phyloP scores from a whole-genome alignment of 164 flowering plant genomes.

The Magnolia kwangsiensis region DNA sequence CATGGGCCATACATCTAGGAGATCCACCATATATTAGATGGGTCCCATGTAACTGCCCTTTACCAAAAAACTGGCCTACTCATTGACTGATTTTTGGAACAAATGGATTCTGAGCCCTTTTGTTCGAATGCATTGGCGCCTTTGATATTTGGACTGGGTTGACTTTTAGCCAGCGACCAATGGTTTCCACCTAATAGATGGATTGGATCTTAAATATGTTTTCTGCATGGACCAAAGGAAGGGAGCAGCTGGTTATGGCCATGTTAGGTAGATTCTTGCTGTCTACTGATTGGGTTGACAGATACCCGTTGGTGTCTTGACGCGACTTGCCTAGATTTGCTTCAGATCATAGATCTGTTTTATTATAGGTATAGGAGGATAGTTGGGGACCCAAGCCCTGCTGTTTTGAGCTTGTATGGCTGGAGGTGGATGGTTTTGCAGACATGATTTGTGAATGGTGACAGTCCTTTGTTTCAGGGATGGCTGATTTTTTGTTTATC shows the following conservation, averaged over 20 bases:
- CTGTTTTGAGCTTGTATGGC: too few relatives aligned
- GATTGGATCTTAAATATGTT: neutral
- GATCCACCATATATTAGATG: too few relatives aligned
- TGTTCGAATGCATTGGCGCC: neutral
- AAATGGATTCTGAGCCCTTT: neutral
- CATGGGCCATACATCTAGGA: too few relatives aligned
- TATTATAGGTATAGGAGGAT: neutral
- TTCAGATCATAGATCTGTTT: neutral
- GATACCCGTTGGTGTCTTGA: neutral
- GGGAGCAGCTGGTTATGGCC: neutral
- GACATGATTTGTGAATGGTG: too few relatives aligned
- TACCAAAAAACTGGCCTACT: too few relatives aligned
- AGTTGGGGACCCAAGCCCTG: too few relatives aligned
- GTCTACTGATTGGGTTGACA: neutral
- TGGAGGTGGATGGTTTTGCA: too few relatives aligned
- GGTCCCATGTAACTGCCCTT: too few relatives aligned
- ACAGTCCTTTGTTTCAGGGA: too few relatives aligned
- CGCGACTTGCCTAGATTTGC: neutral
- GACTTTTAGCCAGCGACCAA: neutral
- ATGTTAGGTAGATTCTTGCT: neutral
- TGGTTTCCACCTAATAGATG: too few relatives aligned
- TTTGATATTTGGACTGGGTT: neutral
- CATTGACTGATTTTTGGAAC: too few relatives aligned
- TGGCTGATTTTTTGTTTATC: too few relatives aligned
- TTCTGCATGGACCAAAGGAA: neutral